Evolutionary conservation across 2,329 filamentous ascomycete species (phyloP).

Genomic region (Colletotrichum sp.): DNA sequence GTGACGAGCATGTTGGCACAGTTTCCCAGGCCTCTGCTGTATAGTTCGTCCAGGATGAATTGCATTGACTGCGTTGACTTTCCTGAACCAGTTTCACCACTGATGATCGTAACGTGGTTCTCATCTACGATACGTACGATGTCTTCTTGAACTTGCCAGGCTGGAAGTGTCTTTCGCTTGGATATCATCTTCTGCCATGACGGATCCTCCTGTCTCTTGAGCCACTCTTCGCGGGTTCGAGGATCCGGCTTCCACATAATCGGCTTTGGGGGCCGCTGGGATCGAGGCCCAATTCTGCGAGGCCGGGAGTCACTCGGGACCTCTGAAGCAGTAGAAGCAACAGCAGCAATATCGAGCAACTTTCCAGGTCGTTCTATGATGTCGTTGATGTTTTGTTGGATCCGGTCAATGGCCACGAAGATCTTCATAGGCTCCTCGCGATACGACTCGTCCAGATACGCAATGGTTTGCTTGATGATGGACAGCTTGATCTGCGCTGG

Average conservation of each 20-base stretch:
- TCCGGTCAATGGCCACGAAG: constrained; percentile 89
- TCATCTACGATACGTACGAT: constrained; percentile 78
- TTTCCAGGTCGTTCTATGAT: constrained; percentile 86
- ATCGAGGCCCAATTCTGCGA: constrained; percentile 26
- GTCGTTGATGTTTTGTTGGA: constrained; percentile 82
- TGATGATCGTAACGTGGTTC: constrained; percentile 93
- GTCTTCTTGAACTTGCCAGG: constrained; percentile 81
- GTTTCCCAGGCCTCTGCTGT: constrained; percentile 74
- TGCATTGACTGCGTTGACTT: constrained; percentile 98
- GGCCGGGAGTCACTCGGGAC: constrained; percentile 35
- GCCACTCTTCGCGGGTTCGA: constrained; percentile 72
- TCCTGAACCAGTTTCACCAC: constrained; percentile 94
- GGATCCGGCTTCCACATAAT: constrained; percentile 69
- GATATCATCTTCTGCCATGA: constrained; percentile 77
- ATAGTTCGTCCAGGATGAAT: constrained; percentile 92
- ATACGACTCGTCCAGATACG: constrained; percentile 73
- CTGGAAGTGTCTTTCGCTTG: constrained; percentile 77
- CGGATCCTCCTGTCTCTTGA: constrained; percentile 66
- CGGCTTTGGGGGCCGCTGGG: constrained; percentile 56
- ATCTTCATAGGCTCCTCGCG: constrained; percentile 87
- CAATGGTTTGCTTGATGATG: constrained; percentile 78
- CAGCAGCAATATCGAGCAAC: constrained; percentile 83
- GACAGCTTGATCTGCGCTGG: constrained; percentile 95
- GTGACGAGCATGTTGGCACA: constrained; percentile 93
- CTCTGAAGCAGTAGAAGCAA: constrained; percentile 70